phyloP scores from a whole-genome alignment of 78 protist species.

The Dictyostelium intermedium region DNA sequence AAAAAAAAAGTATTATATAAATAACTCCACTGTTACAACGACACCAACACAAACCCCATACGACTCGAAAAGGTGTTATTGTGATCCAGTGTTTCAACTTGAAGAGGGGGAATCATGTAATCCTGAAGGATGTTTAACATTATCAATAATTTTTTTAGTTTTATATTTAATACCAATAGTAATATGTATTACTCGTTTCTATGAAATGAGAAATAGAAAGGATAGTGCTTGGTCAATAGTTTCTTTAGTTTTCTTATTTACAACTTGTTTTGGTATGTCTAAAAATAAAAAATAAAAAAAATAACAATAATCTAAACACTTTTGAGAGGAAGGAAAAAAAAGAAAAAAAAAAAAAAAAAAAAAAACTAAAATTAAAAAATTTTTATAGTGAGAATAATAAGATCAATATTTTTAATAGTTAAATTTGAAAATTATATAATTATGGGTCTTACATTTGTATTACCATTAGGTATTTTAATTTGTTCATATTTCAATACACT shows the following conservation, averaged over 20 bases:
- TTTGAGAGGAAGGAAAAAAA: not conserved
- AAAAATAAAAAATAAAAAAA: not conserved
- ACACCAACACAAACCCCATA: not conserved
- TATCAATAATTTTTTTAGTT: slow-evolving; percentile 14
- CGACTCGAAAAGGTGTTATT: slow-evolving; percentile 34
- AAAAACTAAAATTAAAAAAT: not conserved
- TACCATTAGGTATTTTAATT: slow-evolving; percentile 44
- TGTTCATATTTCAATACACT: slow-evolving; percentile 57
- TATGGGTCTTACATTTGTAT: slow-evolving; percentile 35
- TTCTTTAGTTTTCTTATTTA: slow-evolving; percentile 2
- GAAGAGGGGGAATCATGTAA: slow-evolving; percentile 32
- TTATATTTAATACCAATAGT: slow-evolving; percentile 15
- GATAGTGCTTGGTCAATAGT: slow-evolving; percentile 48
- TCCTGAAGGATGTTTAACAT: slow-evolving; percentile 10
- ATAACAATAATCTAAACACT: not conserved
- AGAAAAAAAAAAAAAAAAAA: not conserved
- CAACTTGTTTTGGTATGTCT: slow-evolving; percentile 16
- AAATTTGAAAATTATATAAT: not conserved
- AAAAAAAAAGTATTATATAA: not conserved
- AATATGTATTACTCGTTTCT: slow-evolving; percentile 12
- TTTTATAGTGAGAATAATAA: slow-evolving; percentile 5
- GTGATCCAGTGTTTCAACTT: slow-evolving; percentile 30
- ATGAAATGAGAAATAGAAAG: not conserved
- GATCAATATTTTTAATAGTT: not conserved
- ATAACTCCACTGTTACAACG: not conserved